Conservation (phyloP, 768 basidiomycete genomes). For the Podaxis rugospora region DNA sequence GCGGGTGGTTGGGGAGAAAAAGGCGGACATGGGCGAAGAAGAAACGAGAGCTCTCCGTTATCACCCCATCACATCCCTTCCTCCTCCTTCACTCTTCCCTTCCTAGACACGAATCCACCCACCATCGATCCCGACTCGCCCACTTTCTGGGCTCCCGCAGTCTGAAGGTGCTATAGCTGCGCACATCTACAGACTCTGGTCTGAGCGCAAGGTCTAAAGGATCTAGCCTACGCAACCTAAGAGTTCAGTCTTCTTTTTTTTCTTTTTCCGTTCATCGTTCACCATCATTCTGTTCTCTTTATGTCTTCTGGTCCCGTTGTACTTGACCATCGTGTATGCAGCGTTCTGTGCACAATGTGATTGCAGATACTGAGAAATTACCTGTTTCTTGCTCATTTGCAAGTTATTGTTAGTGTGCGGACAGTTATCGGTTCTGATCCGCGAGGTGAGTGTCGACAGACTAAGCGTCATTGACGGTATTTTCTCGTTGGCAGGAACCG, state of each 20-base stretch:
- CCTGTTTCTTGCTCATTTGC: not conserved
- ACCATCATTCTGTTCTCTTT: not conserved
- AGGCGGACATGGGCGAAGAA: not conserved
- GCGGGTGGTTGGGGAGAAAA: not conserved
- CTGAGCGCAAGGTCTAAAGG: not conserved
- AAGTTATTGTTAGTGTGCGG: conserved; percentile 2
- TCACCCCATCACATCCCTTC: conserved; percentile 5
- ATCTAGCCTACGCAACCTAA: not conserved
- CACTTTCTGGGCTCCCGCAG: not conserved
- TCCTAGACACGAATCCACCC: not conserved
- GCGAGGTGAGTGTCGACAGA: conserved; percentile 3
- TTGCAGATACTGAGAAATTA: conserved; percentile 5
- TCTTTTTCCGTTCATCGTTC: not conserved
- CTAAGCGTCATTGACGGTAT: not conserved
- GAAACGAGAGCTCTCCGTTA: not conserved
- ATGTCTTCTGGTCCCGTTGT: not conserved
- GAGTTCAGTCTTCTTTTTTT: conserved; percentile 7
- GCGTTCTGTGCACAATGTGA: conserved; percentile 8
- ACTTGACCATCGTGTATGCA: conserved; percentile 7
- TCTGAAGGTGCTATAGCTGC: not conserved
- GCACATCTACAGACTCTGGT: not conserved
- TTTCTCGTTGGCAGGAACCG: not conserved
- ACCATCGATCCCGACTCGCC: conserved; percentile 2
- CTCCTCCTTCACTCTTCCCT: not conserved
- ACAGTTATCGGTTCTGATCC: not conserved